A percentile compares a stretch with the other conserved stretches of the same genome.
Conservation (phyloP, 768 basidiomycete species). For the Suillus discolor region DNA sequence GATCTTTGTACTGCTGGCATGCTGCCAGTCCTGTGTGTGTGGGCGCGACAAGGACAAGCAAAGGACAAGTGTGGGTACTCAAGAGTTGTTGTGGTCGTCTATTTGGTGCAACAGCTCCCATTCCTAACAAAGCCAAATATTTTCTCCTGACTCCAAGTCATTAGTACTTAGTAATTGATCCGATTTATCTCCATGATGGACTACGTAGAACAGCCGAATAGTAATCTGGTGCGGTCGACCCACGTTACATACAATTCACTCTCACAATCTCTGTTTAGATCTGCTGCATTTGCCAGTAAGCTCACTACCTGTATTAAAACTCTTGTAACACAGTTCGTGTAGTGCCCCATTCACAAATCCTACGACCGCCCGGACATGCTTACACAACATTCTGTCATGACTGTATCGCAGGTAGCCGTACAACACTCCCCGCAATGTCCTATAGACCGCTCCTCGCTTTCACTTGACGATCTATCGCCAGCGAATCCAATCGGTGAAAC, state of each 20-base stretch:
- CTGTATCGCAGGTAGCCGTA: slow-evolving; percentile 76
- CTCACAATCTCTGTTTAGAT: neutral
- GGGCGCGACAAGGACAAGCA: too few species aligned
- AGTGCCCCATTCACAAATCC: slow-evolving; percentile 80
- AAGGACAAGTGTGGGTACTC: too few species aligned
- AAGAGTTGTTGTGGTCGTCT: neutral
- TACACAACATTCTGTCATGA: slow-evolving; percentile 83
- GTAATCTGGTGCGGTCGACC: neutral
- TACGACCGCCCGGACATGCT: slow-evolving; percentile 70
- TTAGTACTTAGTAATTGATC: neutral
- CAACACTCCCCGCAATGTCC: slow-evolving; percentile 78
- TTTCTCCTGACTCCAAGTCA: neutral
- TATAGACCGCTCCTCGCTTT: slow-evolving; percentile 75
- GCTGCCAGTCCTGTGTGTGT: too few species aligned
- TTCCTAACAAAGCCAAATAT: neutral
- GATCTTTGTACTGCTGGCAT: too few species aligned
- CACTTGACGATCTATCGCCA: slow-evolving; percentile 56
- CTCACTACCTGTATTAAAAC: neutral
- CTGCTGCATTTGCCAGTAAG: slow-evolving; percentile 1
- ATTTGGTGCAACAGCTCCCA: neutral
- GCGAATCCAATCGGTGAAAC: slow-evolving; percentile 78
- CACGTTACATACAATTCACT: neutral
- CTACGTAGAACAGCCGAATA: slow-evolving; percentile 1
- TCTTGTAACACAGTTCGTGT: slow-evolving; percentile 11
- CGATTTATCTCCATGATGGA: neutral